Base-by-base conservation (phyloP, 805 yeast species). In the Wilhelminamyces savonicus region DNA sequence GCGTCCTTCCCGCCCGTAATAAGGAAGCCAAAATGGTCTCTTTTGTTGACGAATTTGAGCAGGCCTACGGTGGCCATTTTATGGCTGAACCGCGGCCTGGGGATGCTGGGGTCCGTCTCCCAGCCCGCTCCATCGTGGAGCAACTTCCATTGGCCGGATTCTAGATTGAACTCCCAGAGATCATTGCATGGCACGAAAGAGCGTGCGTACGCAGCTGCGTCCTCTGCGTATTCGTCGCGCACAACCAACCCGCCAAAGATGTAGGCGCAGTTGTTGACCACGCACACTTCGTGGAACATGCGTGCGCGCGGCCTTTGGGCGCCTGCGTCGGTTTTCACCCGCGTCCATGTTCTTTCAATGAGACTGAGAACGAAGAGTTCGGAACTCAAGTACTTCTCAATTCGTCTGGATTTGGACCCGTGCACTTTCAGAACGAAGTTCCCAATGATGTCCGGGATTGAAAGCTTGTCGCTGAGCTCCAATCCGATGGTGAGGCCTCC, bases 401-500 rank as follows among this genome's bases (percentile, higher is more conserved):
- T 28, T 35, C 48, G 36, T 26, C 50, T 50, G 15, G 41, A 40
- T 27, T 51, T 55, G 29, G 46, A 39, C 36, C 49, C 51, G 26
- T 38, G 31, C 18, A 56, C 30, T 25, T 50, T 54, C 54, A 44
- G 41, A 35, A 52, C 30, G 39, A 74, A 63, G n/a, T 56, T 59
- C 11, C 44, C 35, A 28, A 56, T 47, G 19, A 78, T 49, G 17
- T 62, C 66, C 2, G 48, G 45, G 13, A 69, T 48, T 9, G 70
- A 56, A 16, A 66, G 55, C 3, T 58, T 44, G 3, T 54, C 42
- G 26, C 28, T 36, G 22, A 78, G 44, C 27, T 71, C 71, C 12
- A 82, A 44, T 1, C 80, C 82, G 7, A 76, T 52, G 0, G 76
- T 70, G 12, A 78, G 54, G 0, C 92, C 92, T n/a, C 88, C 90